Conservation (phyloP, 495 filamentous ascomycete genomes). For the Usnea hakonensis region DNA sequence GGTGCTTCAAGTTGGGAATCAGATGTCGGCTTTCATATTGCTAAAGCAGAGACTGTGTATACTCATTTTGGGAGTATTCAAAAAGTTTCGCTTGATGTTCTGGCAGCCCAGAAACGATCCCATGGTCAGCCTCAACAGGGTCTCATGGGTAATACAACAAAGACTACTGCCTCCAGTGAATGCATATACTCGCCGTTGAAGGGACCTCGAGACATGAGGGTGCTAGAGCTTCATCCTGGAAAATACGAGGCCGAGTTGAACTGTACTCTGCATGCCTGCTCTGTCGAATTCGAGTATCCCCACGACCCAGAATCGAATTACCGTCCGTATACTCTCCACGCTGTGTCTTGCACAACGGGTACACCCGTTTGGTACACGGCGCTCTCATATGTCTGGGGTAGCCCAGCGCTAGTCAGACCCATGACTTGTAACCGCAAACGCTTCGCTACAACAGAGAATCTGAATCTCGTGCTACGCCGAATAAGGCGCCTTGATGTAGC, state of each 20-base stretch:
- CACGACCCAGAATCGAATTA: neutral
- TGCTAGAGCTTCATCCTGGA: constrained; percentile 12
- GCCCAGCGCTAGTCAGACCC: constrained; percentile 1
- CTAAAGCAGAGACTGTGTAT: constrained; percentile 2
- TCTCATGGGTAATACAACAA: neutral
- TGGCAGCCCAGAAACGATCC: neutral
- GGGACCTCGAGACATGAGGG: neutral
- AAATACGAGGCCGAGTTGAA: neutral
- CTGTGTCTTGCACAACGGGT: constrained; percentile 2
- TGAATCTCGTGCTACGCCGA: constrained; percentile 7
- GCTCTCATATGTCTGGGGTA: constrained; percentile 14
- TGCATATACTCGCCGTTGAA: neutral
- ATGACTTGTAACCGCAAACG: constrained; percentile 8
- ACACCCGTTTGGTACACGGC: constrained; percentile 12
- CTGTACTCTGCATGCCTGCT: constrained; percentile 11
- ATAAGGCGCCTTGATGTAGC: constrained; percentile 1
- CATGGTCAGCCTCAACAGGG: neutral
- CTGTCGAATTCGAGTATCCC: constrained; percentile 6
- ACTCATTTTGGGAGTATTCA: neutral
- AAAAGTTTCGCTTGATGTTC: neutral
- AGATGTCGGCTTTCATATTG: neutral
- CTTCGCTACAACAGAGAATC: constrained; percentile 6
- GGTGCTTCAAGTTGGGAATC: neutral
- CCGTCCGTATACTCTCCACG: neutral
- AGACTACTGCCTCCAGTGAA: neutral